Evolutionary conservation across 495 filamentous ascomycete genomes (phyloP).

Genomic region (Talaromyces proteolyticus): DNA sequence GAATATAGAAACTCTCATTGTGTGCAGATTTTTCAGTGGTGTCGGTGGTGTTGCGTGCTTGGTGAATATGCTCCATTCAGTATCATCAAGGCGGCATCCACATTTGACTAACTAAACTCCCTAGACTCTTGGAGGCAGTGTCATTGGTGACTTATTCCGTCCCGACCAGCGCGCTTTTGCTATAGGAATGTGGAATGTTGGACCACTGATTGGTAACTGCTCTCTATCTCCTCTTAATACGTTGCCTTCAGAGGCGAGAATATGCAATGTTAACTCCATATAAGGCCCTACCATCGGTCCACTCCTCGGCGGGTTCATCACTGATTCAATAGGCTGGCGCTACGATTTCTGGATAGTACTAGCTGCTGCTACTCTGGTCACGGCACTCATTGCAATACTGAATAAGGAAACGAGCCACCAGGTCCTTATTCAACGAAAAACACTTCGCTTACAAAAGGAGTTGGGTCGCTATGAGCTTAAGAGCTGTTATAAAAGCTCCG

Average conservation of each 20-base stretch:
- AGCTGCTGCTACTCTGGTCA: background rate
- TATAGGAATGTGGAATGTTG: conserved; percentile 43
- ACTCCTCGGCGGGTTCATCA: conserved; percentile 35
- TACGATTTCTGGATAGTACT: conserved; percentile 50
- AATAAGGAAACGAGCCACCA: conserved; percentile 11
- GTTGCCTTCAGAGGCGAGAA: conserved; percentile 4
- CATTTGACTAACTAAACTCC: background rate
- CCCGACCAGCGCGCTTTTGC: conserved; percentile 46
- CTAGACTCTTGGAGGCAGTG: conserved; percentile 24
- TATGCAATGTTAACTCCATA: background rate
- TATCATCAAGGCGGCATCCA: conserved; percentile 3
- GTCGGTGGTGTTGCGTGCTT: conserved; percentile 35
- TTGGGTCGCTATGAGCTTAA: conserved; percentile 19
- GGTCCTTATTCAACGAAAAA: background rate
- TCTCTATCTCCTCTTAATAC: conserved; percentile 12
- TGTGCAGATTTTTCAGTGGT: conserved; percentile 37
- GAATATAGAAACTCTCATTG: conserved; percentile 36
- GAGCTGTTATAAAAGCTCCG: conserved; percentile 15
- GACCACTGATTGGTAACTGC: conserved; percentile 37
- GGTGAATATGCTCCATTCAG: conserved; percentile 8
- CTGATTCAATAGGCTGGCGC: conserved; percentile 48
- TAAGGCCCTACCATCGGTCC: conserved; percentile 28
- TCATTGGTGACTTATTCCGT: conserved; percentile 38
- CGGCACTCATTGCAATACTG: background rate
- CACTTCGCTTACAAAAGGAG: conserved; percentile 19